Evolutionary conservation across 106 monocot species (phyloP).

Genomic region (Apostasia shenzhenica): DNA sequence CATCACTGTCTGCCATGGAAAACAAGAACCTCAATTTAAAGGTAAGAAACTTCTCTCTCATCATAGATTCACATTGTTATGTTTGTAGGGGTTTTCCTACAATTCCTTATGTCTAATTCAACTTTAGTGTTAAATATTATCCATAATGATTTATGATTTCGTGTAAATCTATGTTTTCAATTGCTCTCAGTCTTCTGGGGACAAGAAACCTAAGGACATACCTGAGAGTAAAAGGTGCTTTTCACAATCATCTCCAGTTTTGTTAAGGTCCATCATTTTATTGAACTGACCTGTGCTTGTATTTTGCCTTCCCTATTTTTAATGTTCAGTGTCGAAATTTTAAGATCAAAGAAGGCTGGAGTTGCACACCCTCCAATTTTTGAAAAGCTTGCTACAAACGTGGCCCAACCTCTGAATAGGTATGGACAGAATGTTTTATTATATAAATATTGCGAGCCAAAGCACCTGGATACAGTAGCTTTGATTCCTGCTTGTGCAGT

Average conservation of each 20-base stretch:
- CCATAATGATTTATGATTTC: not conserved
- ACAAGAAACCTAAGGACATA: slow-evolving; percentile 19
- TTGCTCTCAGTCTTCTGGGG: slow-evolving; percentile 34
- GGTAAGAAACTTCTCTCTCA: slow-evolving; percentile 18
- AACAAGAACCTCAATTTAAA: slow-evolving; percentile 18
- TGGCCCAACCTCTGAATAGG: slow-evolving; percentile 21
- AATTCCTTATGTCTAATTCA: not conserved
- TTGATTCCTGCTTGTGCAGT: slow-evolving; percentile 16
- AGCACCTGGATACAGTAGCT: not conserved
- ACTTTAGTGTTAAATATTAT: not conserved
- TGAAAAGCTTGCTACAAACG: slow-evolving; percentile 15
- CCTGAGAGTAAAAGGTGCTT: slow-evolving; percentile 38
- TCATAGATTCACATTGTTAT: not conserved
- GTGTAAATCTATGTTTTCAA: not conserved
- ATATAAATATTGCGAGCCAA: not conserved
- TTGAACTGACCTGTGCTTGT: not conserved
- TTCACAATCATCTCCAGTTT: not conserved
- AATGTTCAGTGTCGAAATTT: slow-evolving; percentile 14
- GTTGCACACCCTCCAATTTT: slow-evolving; percentile 4
- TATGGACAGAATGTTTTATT: slow-evolving; percentile 3
- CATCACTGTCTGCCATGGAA: slow-evolving; percentile 3
- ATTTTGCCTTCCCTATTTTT: slow-evolving; percentile 1
- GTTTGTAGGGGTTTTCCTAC: not conserved
- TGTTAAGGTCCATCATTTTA: not conserved
- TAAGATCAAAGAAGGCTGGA: slow-evolving; percentile 15